These are phyloP conservation scores for Nemania sp. DNA, from an alignment of 2,329 filamentous ascomycete species.

Conservation along the genomic window DNA sequence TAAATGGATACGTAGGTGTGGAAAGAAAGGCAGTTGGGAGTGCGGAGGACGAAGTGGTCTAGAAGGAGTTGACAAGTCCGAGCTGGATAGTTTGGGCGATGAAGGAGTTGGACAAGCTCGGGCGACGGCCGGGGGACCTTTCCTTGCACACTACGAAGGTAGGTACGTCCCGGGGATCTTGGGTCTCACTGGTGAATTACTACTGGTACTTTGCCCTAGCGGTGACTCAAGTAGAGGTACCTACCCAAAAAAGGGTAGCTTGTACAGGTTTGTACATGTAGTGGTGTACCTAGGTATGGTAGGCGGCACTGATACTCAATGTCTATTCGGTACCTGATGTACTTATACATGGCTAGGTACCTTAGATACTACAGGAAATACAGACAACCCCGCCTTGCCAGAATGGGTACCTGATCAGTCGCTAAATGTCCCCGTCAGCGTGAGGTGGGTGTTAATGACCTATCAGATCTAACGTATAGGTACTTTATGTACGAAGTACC, in stretches of 20 bases:
- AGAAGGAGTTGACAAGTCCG: constrained; percentile 17
- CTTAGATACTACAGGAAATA: constrained; percentile 8
- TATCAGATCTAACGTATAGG: too few species aligned
- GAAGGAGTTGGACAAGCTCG: constrained; percentile 28
- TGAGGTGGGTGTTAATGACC: too few species aligned
- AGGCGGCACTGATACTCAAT: background rate
- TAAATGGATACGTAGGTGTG: constrained; percentile 8
- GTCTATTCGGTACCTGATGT: background rate
- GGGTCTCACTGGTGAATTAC: constrained; percentile 3
- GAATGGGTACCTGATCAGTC: constrained; percentile 10
- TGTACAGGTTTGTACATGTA: too few species aligned
- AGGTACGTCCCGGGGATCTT: constrained; percentile 13
- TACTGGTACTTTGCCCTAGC: constrained; percentile 23
- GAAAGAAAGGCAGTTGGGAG: constrained; percentile 10
- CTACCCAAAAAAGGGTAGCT: too few species aligned
- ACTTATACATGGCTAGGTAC: constrained; percentile 2
- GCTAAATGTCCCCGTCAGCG: constrained; percentile 11
- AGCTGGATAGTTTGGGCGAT: constrained; percentile 24
- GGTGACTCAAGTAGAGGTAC: constrained; percentile 17
- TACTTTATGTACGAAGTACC: too few species aligned
- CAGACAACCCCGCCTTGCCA: constrained; percentile 18
- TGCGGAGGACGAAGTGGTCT: constrained; percentile 12
- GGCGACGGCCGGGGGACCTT: constrained; percentile 23
- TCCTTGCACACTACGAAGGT: too few species aligned
- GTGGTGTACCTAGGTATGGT: background rate